These are phyloP conservation scores for Schizochytrium sp. DNA, from an alignment of 108 stramenopile genomes.

Conservation along the genomic window DNA sequence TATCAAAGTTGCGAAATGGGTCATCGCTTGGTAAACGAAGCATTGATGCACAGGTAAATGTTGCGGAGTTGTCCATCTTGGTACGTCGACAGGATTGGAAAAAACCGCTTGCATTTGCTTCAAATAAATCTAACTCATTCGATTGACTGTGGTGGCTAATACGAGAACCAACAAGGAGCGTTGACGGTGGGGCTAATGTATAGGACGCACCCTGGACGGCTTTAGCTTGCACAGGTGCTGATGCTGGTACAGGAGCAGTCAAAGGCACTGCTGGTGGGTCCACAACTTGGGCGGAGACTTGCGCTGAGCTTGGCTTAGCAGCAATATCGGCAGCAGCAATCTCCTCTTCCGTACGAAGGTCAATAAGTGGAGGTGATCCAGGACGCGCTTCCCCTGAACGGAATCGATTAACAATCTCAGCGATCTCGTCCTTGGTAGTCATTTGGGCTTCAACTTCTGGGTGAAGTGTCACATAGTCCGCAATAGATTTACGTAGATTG, in stretches of 20 bases:
- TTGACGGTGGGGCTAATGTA: neutral
- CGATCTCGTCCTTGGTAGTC: slow-evolving; percentile 51
- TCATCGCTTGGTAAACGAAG: neutral
- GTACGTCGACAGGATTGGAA: neutral
- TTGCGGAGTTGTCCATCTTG: neutral
- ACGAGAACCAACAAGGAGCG: neutral
- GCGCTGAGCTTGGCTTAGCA: neutral
- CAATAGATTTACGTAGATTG: slow-evolving; percentile 10
- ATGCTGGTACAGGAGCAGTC: neutral
- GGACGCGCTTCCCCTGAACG: slow-evolving; percentile 17
- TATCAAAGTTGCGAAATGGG: neutral
- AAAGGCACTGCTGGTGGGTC: neutral
- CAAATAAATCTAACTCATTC: neutral
- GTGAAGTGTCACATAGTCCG: neutral
- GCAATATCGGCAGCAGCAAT: slow-evolving; percentile 11
- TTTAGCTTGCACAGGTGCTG: neutral
- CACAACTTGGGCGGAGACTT: neutral
- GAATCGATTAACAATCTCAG: slow-evolving; percentile 4
- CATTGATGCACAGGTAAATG: slow-evolving; percentile 8
- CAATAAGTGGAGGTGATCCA: slow-evolving; percentile 40
- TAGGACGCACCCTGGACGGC: neutral
- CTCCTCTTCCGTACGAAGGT: slow-evolving; percentile 35
- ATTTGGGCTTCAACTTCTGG: neutral
- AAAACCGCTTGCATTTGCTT: neutral
- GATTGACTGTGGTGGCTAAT: neutral